Conservation (phyloP, 352 stramenopile species). For the Pythium periplocum region DNA sequence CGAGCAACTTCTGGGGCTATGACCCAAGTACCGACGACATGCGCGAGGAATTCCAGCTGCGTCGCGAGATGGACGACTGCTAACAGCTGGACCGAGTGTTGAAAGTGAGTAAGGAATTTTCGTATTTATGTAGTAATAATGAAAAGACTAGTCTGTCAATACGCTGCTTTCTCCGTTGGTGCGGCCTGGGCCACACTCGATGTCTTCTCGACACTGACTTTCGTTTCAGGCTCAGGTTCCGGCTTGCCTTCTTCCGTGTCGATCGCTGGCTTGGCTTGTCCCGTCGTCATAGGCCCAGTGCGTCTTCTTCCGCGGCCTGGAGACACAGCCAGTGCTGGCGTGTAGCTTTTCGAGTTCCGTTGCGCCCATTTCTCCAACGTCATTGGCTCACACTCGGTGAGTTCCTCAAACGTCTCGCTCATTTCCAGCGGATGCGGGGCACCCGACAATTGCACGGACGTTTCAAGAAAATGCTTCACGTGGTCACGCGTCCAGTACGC, state of each 20-base stretch:
- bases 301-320: slow-evolving; percentile 3
- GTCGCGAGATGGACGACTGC: slow-evolving; percentile 18
- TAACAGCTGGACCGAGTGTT: neutral
- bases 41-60: slow-evolving; percentile 15
- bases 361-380: slow-evolving; percentile 50
- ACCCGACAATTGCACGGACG: slow-evolving; percentile 15
- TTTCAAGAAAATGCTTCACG: slow-evolving; percentile 22
- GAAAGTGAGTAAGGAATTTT: slow-evolving; percentile 1
- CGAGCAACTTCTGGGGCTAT: neutral
- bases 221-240: too few relatives aligned
- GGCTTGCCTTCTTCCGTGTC: too few relatives aligned
- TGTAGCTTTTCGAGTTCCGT: slow-evolving; percentile 42
- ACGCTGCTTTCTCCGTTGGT: neutral
- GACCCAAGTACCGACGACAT: neutral
- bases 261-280: too few relatives aligned
- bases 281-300: too few relatives aligned
- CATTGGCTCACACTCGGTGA: slow-evolving; percentile 47
- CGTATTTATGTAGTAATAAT: neutral
- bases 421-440: slow-evolving; percentile 14
- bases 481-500: slow-evolving; percentile 22
- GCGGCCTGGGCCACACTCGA: too few relatives aligned
- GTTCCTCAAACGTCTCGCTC: slow-evolving; percentile 43
- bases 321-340: slow-evolving; percentile 23
- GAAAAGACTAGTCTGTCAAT: too few relatives aligned
- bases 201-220: too few relatives aligned